Base-by-base conservation (phyloP, 257 asterid species). In the Solanum gandarillasii region DNA sequence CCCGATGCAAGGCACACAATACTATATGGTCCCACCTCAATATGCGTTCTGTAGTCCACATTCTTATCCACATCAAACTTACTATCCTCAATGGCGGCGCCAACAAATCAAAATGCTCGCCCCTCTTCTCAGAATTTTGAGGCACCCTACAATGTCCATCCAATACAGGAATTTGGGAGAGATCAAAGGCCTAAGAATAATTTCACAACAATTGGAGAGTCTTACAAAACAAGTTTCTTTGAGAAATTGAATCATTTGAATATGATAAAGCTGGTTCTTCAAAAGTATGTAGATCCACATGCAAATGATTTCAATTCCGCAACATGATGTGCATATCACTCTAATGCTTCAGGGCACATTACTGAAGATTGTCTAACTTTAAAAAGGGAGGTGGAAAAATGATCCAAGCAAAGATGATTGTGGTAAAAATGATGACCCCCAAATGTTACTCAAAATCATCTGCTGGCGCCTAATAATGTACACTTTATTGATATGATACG, bases 381-480 rank as follows among this genome's bases (percentile, higher is more conserved):
- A 0, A 16, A 16, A 52, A 16, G 23, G 23, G 62, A 16, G 62
- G 62, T 16, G 23, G 62, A 52, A 52, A 52, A 52, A 52, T 52
- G 9, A 52, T 52, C 23, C 23, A 52, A 52, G 62, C 23, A 52
- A 52, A 52, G 9, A 52, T 16, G 23, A 52, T 52, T 52, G 62
- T 18, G 8, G 23, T 6, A 1, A 1, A 52, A 52, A 52, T 52
- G 58, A 52, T 52, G 23, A 52, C 62, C 23, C 23, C 9, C 4
- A 5, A 52, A 52, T 52, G 62, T 52, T 52, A 16, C 62, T 52
- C 23, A 52, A 6, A 52, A 52, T 52, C 23, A 2, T 2, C 62
- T 0, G 0, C 0, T 3, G 9, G 1, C 1, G 3, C 62, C 62
- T 52, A 52, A 52, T 18, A 2, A 48, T 1, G 1, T 52, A 52